Percentiles rank a stretch among this genome's conserved stretches.
Evolutionary conservation across 2,329 filamentous ascomycete species (phyloP).

Genomic region (Xylaria digitata): DNA sequence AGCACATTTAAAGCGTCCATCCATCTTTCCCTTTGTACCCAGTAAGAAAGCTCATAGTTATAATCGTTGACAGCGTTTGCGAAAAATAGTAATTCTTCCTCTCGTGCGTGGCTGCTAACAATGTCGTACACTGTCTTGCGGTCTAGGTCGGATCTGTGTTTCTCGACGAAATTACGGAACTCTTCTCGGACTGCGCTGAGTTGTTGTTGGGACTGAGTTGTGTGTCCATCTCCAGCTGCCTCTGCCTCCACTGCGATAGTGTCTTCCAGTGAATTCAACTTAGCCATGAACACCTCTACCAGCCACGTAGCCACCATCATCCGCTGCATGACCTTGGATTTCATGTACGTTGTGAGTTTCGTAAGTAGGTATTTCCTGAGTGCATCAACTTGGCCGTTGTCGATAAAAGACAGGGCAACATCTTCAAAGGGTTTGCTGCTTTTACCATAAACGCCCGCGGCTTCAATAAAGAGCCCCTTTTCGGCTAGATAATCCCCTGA

Average conservation of each 20-base stretch:
- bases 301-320: slow-evolving; percentile 97
- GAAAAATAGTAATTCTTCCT: slow-evolving; percentile 92
- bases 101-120: slow-evolving; percentile 92
- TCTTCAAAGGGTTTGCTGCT: slow-evolving; percentile 98
- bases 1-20: slow-evolving; percentile 85
- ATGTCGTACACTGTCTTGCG: slow-evolving; percentile 94
- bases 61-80: slow-evolving; percentile 90
- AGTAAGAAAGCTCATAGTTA: slow-evolving; percentile 95
- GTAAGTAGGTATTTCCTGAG: slow-evolving; percentile 88
- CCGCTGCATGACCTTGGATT: slow-evolving; percentile 87
- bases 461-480: slow-evolving; percentile 85
- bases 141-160: slow-evolving; percentile 88
- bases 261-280: slow-evolving; percentile 93
- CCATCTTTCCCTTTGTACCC: slow-evolving; percentile 97
- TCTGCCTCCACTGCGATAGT: slow-evolving; percentile 91
- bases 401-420: slow-evolving; percentile 89
- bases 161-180: slow-evolving; percentile 87
- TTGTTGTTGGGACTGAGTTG: slow-evolving; percentile 76
- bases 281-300: slow-evolving; percentile 96
- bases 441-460: slow-evolving; percentile 89
- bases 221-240: slow-evolving; percentile 76
- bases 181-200: slow-evolving; percentile 78
- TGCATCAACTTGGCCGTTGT: slow-evolving; percentile 89
- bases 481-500: slow-evolving; percentile 89
- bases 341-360: slow-evolving; percentile 85